A percentile compares a stretch with the other conserved stretches of the same genome.
phyloP scores from a whole-genome alignment of 495 filamentous ascomycete genomes.

The Poronia punctata region DNA sequence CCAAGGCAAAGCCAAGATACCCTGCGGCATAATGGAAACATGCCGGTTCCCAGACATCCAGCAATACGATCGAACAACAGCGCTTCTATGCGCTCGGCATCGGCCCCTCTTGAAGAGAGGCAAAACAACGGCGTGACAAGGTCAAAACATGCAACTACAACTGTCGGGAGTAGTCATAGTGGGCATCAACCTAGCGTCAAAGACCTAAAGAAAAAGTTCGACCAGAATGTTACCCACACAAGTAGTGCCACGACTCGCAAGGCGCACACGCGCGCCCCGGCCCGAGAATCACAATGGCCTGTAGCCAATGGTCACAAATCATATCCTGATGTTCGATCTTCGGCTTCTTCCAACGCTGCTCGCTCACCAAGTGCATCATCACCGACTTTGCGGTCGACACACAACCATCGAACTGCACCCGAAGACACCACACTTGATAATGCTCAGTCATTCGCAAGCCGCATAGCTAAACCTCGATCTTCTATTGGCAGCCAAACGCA shows the following conservation, averaged over 20 bases:
- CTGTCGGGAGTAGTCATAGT: constrained; percentile 16
- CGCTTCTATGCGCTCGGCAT: constrained; percentile 37
- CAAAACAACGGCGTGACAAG: constrained; percentile 21
- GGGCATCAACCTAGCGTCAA: constrained; percentile 43
- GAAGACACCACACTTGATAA: constrained; percentile 40
- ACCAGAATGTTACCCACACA: constrained; percentile 29
- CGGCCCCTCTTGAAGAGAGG: constrained; percentile 41
- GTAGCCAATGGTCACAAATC: constrained; percentile 26
- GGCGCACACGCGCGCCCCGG: constrained; percentile 22
- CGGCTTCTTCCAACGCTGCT: constrained; percentile 27
- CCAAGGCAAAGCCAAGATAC: constrained; percentile 20
- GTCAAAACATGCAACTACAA: constrained; percentile 22
- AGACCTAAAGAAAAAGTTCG: constrained; percentile 49
- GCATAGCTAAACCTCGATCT: constrained; percentile 41
- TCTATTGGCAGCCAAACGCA: constrained; percentile 29
- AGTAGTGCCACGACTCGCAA: constrained; percentile 25
- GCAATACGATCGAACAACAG: constrained; percentile 24
- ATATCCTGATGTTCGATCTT: constrained; percentile 27
- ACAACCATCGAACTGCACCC: constrained; percentile 31
- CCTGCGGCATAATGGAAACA: constrained; percentile 29
- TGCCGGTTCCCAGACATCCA: constrained; percentile 29
- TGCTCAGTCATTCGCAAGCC: constrained; percentile 47
- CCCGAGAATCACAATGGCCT: constrained; percentile 24
- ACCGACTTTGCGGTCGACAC: constrained; percentile 25
- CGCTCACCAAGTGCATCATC: constrained; percentile 18